Base-by-base conservation (phyloP, 257 asterid species). In the Solanum rostratum region DNA sequence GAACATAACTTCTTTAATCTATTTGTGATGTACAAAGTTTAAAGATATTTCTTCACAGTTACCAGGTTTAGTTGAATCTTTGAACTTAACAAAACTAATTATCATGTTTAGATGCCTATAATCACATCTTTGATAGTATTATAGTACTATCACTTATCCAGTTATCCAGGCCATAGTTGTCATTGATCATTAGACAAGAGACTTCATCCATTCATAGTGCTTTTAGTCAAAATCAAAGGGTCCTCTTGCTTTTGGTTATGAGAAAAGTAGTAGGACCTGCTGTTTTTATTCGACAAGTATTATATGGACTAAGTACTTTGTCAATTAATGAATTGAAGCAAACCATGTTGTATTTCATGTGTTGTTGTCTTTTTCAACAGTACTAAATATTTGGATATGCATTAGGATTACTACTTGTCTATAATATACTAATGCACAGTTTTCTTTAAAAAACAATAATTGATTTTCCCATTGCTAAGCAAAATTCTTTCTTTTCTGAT, bases 331-430 rank as follows among this genome's bases (percentile, higher is more conserved):
- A 22, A 45, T 79, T 19, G 57, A 81, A 30, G 84, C 80, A 27
- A 53, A 80, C 66, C 87, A 68, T 85, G 85, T 53, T 84, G 80
- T 53, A 43, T 60, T 52, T 55, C 70, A 63, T 65, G 59, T 45
- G 69, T 22, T 24, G 27, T 65, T 80, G 81, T 53, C 87, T 19
- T 37, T n/a, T 37, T 52, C 43, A 63, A 46, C 41, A 73, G 18
- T 19, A 13, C n/a, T 73, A 45, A 70, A 70, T 53, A 73, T 45
- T 7, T 73, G 57, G 59, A 73, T 73, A 73, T 73, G 39, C 39
- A 45, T 14, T 22, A 73, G 16, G 46, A 18, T 68, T 68, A 68
- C 78, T 33, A 37, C 50, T 70, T 20, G 10, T 10, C 30, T 41
- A 41, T 41, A 70, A 46, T 12, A 20, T 41, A 20, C 79, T 68